These are phyloP conservation scores for Coemansia sp. DNA, from an alignment of 192 early-diverging fungal genomes.

Conservation along the genomic window DNA sequence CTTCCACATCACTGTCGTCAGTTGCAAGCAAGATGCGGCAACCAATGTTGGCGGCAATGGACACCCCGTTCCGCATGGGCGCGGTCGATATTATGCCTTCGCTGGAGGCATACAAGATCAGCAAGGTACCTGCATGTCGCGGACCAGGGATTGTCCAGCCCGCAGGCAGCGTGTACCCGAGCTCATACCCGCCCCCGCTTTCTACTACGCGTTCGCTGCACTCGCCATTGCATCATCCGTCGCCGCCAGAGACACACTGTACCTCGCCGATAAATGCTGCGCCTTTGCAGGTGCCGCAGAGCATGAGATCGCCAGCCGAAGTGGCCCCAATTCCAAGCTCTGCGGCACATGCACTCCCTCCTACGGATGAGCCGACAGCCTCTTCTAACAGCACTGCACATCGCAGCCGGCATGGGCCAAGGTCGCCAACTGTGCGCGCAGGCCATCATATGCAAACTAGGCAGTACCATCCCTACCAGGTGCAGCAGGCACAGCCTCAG, in stretches of 20 bases:
- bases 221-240: constrained; percentile 20
- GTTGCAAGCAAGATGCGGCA: neutral
- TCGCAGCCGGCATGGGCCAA: constrained; percentile 12
- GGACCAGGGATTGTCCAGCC: neutral
- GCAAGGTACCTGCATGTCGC: constrained; percentile 5
- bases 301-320: constrained; percentile 6
- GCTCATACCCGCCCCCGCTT: constrained; percentile 34
- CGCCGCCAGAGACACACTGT: constrained; percentile 34
- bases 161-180: neutral
- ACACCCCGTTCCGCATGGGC: constrained; percentile 21
- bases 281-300: constrained; percentile 11
- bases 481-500: constrained; percentile 14
- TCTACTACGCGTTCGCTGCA: constrained; percentile 35
- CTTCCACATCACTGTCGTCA: constrained; percentile 8
- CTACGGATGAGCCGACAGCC: constrained; percentile 12
- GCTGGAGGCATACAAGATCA: constrained; percentile 34
- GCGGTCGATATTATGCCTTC: constrained; percentile 20
- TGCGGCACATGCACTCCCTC: constrained; percentile 13
- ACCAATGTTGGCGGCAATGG: constrained; percentile 19
- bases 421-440: constrained; percentile 23
- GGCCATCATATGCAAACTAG: constrained; percentile 6
- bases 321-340: constrained; percentile 12
- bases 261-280: constrained; percentile 23
- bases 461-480: constrained; percentile 24
- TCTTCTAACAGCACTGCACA: constrained; percentile 6